Conservation (phyloP, 257 asterid genomes). For the Solanum tarijense region DNA sequence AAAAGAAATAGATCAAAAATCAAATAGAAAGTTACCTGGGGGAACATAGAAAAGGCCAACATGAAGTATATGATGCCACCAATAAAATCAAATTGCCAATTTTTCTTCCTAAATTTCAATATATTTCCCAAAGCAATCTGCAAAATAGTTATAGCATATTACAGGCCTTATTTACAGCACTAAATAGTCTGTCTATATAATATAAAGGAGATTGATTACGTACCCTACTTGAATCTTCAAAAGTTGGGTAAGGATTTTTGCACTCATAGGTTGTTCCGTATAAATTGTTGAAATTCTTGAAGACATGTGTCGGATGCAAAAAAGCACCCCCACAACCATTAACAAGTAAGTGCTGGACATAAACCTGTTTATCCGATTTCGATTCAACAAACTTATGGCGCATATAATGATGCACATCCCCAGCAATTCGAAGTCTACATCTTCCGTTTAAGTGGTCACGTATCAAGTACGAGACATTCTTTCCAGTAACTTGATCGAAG, state of each 20-base stretch:
- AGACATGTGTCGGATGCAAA: slow-evolving; percentile 97
- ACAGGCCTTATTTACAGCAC: background rate
- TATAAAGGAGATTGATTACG: background rate
- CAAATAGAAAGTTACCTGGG: slow-evolving; percentile 49
- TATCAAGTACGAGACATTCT: slow-evolving; percentile 64
- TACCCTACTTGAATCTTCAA: slow-evolving; percentile 99
- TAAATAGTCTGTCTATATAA: background rate
- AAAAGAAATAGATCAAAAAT: background rate
- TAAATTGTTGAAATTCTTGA: slow-evolving; percentile 52
- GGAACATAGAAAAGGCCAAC: slow-evolving; percentile 91
- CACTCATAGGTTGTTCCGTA: slow-evolving; percentile 61
- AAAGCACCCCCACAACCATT: slow-evolving; percentile 99
- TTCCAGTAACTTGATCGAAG: slow-evolving; percentile 73
- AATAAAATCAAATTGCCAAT: slow-evolving; percentile 96
- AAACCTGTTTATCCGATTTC: slow-evolving; percentile 59
- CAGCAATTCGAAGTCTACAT: slow-evolving; percentile 90
- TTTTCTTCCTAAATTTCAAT: slow-evolving; percentile 94
- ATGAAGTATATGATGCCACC: slow-evolving; percentile 91
- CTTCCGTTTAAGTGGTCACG: slow-evolving; percentile 74
- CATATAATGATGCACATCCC: slow-evolving; percentile 97
- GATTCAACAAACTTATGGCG: slow-evolving; percentile 72
- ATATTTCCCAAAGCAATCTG: slow-evolving; percentile 99
- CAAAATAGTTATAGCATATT: slow-evolving; percentile 4
- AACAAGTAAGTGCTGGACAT: slow-evolving; percentile 86
- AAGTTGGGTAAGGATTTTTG: slow-evolving; percentile 84